Base-by-base conservation (phyloP, 305 asterid species). In the Rubia tinctorum region DNA sequence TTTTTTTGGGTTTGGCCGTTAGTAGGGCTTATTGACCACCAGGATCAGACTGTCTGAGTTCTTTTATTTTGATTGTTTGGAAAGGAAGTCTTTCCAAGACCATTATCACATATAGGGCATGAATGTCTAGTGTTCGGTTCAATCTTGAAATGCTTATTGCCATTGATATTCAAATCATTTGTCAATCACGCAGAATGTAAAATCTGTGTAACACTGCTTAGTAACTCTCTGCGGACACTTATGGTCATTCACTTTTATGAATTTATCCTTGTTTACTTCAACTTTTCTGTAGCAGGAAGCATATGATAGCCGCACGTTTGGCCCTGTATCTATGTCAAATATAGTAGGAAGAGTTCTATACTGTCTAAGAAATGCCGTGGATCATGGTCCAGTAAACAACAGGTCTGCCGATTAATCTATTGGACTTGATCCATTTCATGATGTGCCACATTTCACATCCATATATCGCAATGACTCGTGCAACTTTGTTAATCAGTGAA, bases 311-410 rank as follows among this genome's bases (percentile, higher is more conserved):
- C 88, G 97, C 42, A 81, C 82, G 10, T 89, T 93, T 81, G 98
- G 98, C 55, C 96, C 97, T 17, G 86, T 93, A 78, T 80, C 87
- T 74, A 86, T 88, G 87, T 67, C 80, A 49, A 73, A 76, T 82
- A 88, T 93, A 78, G 84, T 89, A 42, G 98, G 98, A 34, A 86
- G 98, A 75, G 97, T 81, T 79, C 80, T 93, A 67, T 93, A 93
- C 81, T 89, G 92, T 79, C 87, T 93, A 23, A 85, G 91, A 77
- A 84, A 82, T 22, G 91, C 95, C 30, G 96, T 89, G 72, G 98
- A 93, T 84, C 97, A 93, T 75, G 98, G 97, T 61, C 95, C 93
- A 39, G 89, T 91, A 59, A 80, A 82, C 66, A 93, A 93, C 80
- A 93, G 98, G 98, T 93, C 79, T 64, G 71, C 60, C 17, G 40